Conservation (phyloP, 176 grass and related monocot species). For the Dactylis glomerata region DNA sequence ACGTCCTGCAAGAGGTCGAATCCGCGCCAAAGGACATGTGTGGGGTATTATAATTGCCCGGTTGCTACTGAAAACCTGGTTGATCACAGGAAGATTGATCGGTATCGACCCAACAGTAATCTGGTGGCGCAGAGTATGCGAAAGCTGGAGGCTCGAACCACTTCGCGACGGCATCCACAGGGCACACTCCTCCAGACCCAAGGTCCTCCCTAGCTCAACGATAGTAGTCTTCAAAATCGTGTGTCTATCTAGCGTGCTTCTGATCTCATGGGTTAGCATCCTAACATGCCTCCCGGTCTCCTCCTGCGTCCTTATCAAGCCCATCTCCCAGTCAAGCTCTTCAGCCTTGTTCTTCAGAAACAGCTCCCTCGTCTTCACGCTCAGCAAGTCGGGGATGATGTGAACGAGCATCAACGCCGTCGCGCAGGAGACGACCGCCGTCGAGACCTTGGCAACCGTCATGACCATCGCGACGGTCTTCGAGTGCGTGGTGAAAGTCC, state of each 20-base stretch:
- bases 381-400: slow-evolving; percentile 71
- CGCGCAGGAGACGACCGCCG: slow-evolving; percentile 62
- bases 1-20: slow-evolving; percentile 41
- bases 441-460: slow-evolving; percentile 60
- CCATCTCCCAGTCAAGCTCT: slow-evolving; percentile 75
- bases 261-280: slow-evolving; percentile 81
- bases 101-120: slow-evolving; percentile 51
- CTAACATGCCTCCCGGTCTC: slow-evolving; percentile 65
- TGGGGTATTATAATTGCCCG: slow-evolving; percentile 70
- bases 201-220: slow-evolving; percentile 62
- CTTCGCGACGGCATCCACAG: slow-evolving; percentile 72
- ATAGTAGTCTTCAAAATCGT: slow-evolving; percentile 74
- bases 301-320: slow-evolving; percentile 62
- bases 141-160: slow-evolving; percentile 63
- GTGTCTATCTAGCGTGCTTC: slow-evolving; percentile 71
- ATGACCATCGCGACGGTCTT: slow-evolving; percentile 47
- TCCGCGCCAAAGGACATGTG: slow-evolving; percentile 56
- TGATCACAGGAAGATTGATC: slow-evolving; percentile 71
- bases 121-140: slow-evolving; percentile 65
- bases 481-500: slow-evolving; percentile 52
- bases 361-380: slow-evolving; percentile 65
- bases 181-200: slow-evolving; percentile 64
- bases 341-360: slow-evolving; percentile 73
- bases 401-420: slow-evolving; percentile 80
- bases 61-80: slow-evolving; percentile 69